A percentile compares a stretch with the other conserved stretches of the same genome.
Conservation (phyloP, 805 yeast species). For the Ogataea pilisensis region DNA sequence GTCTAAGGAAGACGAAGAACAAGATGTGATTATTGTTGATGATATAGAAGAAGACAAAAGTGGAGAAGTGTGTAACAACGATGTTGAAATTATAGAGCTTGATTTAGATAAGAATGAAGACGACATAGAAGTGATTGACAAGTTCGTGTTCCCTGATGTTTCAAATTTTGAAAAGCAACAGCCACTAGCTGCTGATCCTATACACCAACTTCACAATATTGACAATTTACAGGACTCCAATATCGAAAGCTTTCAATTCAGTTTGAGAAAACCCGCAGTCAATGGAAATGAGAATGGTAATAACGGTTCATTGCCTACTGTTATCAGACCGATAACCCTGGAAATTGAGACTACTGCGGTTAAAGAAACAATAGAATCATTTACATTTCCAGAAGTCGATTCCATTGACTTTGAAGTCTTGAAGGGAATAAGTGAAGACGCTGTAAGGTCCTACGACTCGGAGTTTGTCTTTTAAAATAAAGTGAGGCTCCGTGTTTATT, state of each 20-base stretch:
- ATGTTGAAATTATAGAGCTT: slow-evolving; percentile 4
- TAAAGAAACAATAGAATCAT: slow-evolving; percentile 19
- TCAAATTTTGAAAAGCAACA: neutral
- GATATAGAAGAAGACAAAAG: neutral
- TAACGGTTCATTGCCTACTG: too few relatives aligned
- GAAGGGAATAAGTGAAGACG: slow-evolving; percentile 10
- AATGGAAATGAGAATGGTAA: too few relatives aligned
- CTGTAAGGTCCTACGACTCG: slow-evolving; percentile 12
- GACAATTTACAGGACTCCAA: too few relatives aligned
- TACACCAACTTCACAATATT: too few relatives aligned
- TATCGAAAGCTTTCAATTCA: too few relatives aligned
- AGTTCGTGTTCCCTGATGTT: slow-evolving; percentile 17
- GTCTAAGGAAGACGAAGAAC: slow-evolving; percentile 1
- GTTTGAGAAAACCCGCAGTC: too few relatives aligned
- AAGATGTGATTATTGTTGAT: neutral
- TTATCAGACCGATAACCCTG: too few relatives aligned
- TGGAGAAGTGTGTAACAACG: neutral
- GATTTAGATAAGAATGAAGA: slow-evolving; percentile 1
- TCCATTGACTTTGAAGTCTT: slow-evolving; percentile 7
- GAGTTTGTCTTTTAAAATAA: slow-evolving; percentile 13
- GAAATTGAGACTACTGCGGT: slow-evolving; percentile 2
- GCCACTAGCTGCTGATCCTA: too few relatives aligned
- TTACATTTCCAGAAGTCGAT: slow-evolving; percentile 21
- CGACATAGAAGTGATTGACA: slow-evolving; percentile 16
- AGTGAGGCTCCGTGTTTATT: neutral